phyloP scores from a whole-genome alignment of 495 filamentous ascomycete species.

The Bryoglossum gracile region DNA sequence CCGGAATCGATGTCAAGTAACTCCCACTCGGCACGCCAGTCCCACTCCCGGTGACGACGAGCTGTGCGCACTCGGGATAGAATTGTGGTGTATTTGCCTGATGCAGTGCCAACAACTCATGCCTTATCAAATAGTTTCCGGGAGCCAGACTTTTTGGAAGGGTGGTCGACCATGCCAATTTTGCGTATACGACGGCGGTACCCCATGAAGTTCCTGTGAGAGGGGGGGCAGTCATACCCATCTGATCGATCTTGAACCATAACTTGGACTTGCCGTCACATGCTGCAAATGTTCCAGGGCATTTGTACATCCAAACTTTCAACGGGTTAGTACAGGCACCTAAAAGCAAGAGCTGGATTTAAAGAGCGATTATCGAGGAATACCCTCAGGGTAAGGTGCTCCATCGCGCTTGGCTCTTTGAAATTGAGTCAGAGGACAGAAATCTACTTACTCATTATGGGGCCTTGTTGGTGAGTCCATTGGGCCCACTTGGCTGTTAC shows the following conservation, averaged over 20 bases:
- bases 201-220: slow-evolving; percentile 46
- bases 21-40: slow-evolving; percentile 33
- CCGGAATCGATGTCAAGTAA: slow-evolving; percentile 42
- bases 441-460: too few relatives aligned
- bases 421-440: too few relatives aligned
- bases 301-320: slow-evolving; percentile 50
- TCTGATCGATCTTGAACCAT: slow-evolving; percentile 58
- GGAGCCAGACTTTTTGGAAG: slow-evolving; percentile 33
- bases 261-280: slow-evolving; percentile 38
- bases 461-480: slow-evolving; percentile 52
- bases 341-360: too few relatives aligned
- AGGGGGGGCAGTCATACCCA: slow-evolving; percentile 37
- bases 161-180: slow-evolving; percentile 43
- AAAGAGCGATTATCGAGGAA: too few relatives aligned
- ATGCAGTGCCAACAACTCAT: slow-evolving; percentile 53
- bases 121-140: slow-evolving; percentile 52
- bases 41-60: slow-evolving; percentile 45
- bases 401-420: too few relatives aligned
- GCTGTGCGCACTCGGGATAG: slow-evolving; percentile 53
- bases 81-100: slow-evolving; percentile 54
- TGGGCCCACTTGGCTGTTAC: slow-evolving; percentile 46
- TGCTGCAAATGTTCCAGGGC: slow-evolving; percentile 37
- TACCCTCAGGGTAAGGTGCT: too few relatives aligned
- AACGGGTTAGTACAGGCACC: too few relatives aligned
- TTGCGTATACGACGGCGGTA: slow-evolving; percentile 38